Evolutionary conservation across 2,329 filamentous ascomycete genomes (phyloP).

Genomic region (Fusarium oxysporum): DNA sequence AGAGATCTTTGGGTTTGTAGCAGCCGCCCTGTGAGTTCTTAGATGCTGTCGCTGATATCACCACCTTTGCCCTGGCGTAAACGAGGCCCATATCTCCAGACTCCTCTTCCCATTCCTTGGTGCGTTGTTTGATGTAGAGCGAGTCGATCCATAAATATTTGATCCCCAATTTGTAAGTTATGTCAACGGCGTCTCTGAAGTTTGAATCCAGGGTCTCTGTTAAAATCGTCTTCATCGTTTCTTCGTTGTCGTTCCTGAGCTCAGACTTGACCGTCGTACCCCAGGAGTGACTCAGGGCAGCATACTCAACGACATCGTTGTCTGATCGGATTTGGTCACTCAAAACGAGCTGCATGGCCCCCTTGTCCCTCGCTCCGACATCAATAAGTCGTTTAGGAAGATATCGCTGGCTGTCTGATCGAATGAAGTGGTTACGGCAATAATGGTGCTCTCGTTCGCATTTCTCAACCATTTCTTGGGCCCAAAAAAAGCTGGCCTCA

Average conservation of each 20-base stretch:
- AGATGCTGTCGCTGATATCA: neutral
- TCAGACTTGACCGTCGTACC: neutral
- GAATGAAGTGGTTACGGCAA: neutral
- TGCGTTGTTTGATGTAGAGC: neutral
- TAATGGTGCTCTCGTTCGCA: neutral
- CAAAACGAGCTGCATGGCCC: rapidly evolving
- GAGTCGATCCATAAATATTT: neutral
- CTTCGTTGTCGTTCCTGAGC: rapidly evolving
- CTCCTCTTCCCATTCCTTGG: neutral
- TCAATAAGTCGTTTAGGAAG: rapidly evolving
- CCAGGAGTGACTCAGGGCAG: neutral
- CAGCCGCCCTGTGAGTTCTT: neutral
- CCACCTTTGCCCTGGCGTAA: neutral
- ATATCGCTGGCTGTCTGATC: rapidly evolving
- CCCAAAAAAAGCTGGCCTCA: rapidly evolving
- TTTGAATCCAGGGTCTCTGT: neutral
- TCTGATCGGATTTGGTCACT: neutral
- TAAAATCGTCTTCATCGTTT: neutral
- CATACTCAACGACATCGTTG: rapidly evolving
- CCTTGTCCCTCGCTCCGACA: neutral
- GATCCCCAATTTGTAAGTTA: rapidly evolving
- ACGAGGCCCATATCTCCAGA: neutral
- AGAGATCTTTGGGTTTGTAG: neutral
- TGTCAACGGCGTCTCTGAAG: neutral
- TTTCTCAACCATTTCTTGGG: neutral